These are phyloP conservation scores for Medicago truncatula DNA, from an alignment of 306 rosid species.

Conservation along the genomic window MtrunA17r5.0-ANR NC_053049.1:45118501-45119000, in stretches of 20 bases:
- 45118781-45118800: slow-evolving; percentile 34
- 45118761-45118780: no score
- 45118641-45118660: slow-evolving; percentile 10
- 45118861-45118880: slow-evolving; percentile 33
- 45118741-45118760: slow-evolving; percentile 28
- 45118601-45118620: slow-evolving; percentile 85
- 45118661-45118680: slow-evolving; percentile 27
- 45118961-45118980: slow-evolving; percentile 21
- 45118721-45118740: slow-evolving; percentile 33
- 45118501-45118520: slow-evolving; percentile 72
- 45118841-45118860: slow-evolving; percentile 27
- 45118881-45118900: slow-evolving; percentile 17
- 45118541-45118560: slow-evolving; percentile 61
- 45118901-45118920: slow-evolving; percentile 34
- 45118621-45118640: slow-evolving; percentile 40
- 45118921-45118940: slow-evolving; percentile 25
- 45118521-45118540: slow-evolving; percentile 58
- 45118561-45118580: slow-evolving; percentile 72
- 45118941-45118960: slow-evolving; percentile 16
- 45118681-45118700: slow-evolving; percentile 35
- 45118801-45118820: slow-evolving; percentile 26
- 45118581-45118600: slow-evolving; percentile 83
- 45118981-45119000: slow-evolving; percentile 33
- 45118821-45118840: slow-evolving; percentile 25
- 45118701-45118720: slow-evolving; percentile 31